Base-by-base conservation (phyloP, 225 moss, liverwort and hornwort genomes). In the Anthoceros angustus region DNA sequence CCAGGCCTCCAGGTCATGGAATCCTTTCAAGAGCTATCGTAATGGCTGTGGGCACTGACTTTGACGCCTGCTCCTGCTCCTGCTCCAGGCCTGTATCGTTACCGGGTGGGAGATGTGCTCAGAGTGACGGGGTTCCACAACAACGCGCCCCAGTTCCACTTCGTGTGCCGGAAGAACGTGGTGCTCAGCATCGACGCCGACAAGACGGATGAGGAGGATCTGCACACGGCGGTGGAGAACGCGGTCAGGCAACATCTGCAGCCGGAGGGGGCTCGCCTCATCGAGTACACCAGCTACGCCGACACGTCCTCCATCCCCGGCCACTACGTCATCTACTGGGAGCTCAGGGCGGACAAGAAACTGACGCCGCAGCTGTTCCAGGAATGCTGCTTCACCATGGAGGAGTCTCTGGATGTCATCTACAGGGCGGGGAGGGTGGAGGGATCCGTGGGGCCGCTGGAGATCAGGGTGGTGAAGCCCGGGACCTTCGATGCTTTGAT, bases 101-200 rank as follows among this genome's bases (percentile, higher is more conserved):
- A 55, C 55, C 55, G 55, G 3, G 55, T 55, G 15, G 55, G 55
- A 15, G 55, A 55, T 20, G 55, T 55, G 55, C 55, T 55, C 15
- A 15, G 14, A 23, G 14, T 15, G 15, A 55, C 55, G 15, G 55
- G 55, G 7, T 55, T 55, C 55, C 14, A 55, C 55, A 55, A 55
- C 55, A n/a, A 15, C 15, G 55, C 55, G 55, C 55, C 55, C 15
- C 55, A 55, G 14, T 55, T 55, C 55, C 55, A 55, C 55, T 55
- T 55, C 18, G 55, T 55, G 10, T 55, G 55, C 55, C 55, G 55
- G n/a, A 55, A 55, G 55, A 55, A 55, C 55, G 55, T 55, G 55
- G 55, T 55, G 55, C 55, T 55, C 55, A 55, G 55, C 55, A 55
- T 55, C 55, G 55, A 55, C 55, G 55, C 55, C 55, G 55, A 55